A percentile compares a stretch with the other conserved stretches of the same genome.
Evolutionary conservation across 768 basidiomycete species (phyloP).

Genomic region (Rhizopogon salebrosus): DNA sequence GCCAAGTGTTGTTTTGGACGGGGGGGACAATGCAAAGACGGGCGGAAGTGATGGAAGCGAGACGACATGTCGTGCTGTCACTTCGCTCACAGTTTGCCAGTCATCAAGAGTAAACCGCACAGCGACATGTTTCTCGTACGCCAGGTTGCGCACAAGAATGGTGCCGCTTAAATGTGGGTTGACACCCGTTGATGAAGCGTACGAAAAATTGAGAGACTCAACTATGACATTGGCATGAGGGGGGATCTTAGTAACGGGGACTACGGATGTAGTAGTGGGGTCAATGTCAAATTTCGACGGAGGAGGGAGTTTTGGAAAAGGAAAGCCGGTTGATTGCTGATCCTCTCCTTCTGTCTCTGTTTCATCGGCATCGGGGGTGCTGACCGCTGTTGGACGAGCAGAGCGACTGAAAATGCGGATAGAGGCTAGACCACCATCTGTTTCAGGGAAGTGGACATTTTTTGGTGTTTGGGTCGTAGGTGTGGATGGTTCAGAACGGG

Average conservation of each 20-base stretch:
- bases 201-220: conserved; percentile 31
- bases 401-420: conserved; percentile 59
- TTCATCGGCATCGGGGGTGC: conserved; percentile 29
- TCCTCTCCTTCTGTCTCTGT: conserved; percentile 39
- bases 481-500: conserved; percentile 59
- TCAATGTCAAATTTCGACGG: conserved; percentile 17
- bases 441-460: conserved; percentile 83
- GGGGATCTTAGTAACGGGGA: conserved; percentile 1
- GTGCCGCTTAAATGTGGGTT: conserved; percentile 57
- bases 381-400: conserved; percentile 63
- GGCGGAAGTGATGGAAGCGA: conserved; percentile 35
- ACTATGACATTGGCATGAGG: conserved; percentile 28
- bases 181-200: conserved; percentile 1
- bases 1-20: not conserved
- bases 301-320: conserved; percentile 21
- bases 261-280: conserved; percentile 10
- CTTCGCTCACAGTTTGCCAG: conserved; percentile 92
- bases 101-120: conserved; percentile 90
- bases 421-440: conserved; percentile 54
- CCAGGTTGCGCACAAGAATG: conserved; percentile 77
- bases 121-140: conserved; percentile 81
- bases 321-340: conserved; percentile 5
- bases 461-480: conserved; percentile 50
- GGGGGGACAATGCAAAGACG: conserved; percentile 15
- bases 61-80: conserved; percentile 46